A percentile compares a stretch with the other conserved stretches of the same genome.
Conservation (phyloP, 768 basidiomycete species). For the Lactarius quietus region DNA sequence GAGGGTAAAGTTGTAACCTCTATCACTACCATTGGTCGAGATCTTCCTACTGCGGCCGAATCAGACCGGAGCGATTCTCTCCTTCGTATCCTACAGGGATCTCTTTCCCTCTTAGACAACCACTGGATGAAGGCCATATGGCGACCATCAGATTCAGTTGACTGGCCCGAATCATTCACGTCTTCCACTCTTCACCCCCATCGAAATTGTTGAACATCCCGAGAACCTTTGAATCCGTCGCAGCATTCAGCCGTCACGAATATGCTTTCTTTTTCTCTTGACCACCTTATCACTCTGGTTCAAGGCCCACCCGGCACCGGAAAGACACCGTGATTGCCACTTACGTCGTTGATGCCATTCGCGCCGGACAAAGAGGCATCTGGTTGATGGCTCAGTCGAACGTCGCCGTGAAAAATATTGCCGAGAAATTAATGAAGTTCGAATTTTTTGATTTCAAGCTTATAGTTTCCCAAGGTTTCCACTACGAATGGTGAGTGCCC, state of each 20-base stretch:
- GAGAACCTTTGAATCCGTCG: conserved; percentile 38
- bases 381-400: conserved; percentile 87
- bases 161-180: conserved; percentile 40
- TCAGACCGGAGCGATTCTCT: conserved; percentile 35
- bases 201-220: conserved; percentile 27
- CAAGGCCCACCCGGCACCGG: conserved; percentile 36
- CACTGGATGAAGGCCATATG: conserved; percentile 41
- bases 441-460: conserved; percentile 58
- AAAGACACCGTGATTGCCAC: conserved; percentile 36
- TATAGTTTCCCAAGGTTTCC: conserved; percentile 66
- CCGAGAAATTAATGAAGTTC: conserved; percentile 63
- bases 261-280: conserved; percentile 39
- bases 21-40: conserved; percentile 52
- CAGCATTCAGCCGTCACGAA: conserved; percentile 36
- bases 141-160: conserved; percentile 30
- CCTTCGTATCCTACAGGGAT: conserved; percentile 38
- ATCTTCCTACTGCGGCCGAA: conserved; percentile 58
- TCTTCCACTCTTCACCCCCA: conserved; percentile 23
- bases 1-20: conserved; percentile 33
- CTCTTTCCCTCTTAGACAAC: conserved; percentile 30
- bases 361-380: conserved; percentile 40
- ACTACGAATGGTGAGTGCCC: conserved; percentile 54
- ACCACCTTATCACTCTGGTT: conserved; percentile 35
- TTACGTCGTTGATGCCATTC: conserved; percentile 32
- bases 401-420: conserved; percentile 88